Percentiles rank a stretch among this genome's conserved stretches.
Evolutionary conservation across 495 filamentous ascomycete species (phyloP).

Genomic region (Trichocladium antarcticum): DNA sequence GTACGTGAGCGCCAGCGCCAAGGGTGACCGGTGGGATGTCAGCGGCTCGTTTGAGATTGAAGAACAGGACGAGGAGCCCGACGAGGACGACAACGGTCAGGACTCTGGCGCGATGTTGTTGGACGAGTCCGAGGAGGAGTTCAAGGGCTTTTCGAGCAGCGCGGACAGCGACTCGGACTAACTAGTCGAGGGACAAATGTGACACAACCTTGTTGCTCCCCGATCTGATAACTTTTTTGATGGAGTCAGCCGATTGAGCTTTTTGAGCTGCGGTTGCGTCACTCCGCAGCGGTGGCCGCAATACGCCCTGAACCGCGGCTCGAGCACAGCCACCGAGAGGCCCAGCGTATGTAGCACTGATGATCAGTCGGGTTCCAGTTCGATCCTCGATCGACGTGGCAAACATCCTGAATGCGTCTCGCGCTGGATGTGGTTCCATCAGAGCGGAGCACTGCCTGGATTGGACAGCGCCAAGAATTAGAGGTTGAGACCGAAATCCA

Average conservation of each 20-base stretch:
- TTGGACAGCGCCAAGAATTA: too few species aligned
- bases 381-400: not conserved
- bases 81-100: conserved; percentile 19
- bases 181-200: not conserved
- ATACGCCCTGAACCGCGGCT: too few species aligned
- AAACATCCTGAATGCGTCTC: not conserved
- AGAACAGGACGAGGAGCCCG: conserved; percentile 31
- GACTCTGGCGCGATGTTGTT: conserved; percentile 18
- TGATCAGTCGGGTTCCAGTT: not conserved
- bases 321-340: too few species aligned
- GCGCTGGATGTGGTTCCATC: not conserved
- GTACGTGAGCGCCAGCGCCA: conserved; percentile 73
- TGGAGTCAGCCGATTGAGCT: too few species aligned
- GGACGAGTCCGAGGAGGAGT: conserved; percentile 38
- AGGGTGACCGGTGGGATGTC: conserved; percentile 90
- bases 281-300: too few species aligned
- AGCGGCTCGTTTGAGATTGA: conserved; percentile 54
- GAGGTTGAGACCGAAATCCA: not conserved
- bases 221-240: too few species aligned
- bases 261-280: too few species aligned
- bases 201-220: too few species aligned
- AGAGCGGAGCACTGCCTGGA: conserved; percentile 7
- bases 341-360: too few species aligned
- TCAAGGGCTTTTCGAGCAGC: conserved; percentile 36
- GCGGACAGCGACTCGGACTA: conserved; percentile 37